Percentiles rank a stretch among this genome's conserved stretches.
Evolutionary conservation across 208 protist genomes (phyloP).

Genomic region (Leishmania tarentolae): DNA sequence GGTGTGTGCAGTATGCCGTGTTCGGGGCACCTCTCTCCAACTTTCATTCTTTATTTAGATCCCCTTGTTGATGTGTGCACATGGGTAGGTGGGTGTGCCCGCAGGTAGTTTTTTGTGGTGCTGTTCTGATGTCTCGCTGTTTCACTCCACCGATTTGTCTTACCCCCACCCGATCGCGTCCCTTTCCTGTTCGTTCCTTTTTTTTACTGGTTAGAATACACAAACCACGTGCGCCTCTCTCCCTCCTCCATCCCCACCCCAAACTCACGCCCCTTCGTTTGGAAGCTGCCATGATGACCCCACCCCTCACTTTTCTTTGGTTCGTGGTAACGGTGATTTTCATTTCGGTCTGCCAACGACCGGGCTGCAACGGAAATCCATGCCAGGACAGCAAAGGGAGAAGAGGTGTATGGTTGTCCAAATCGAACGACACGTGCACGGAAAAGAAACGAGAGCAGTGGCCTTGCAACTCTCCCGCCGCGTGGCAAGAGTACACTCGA

Average conservation of each 20-base stretch:
- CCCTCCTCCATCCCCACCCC: not conserved
- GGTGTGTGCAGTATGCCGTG: not conserved
- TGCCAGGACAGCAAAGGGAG: not conserved
- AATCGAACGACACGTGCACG: not conserved
- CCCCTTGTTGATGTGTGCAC: not conserved
- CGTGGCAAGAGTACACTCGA: not conserved
- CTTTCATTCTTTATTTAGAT: not conserved
- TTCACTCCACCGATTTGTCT: not conserved
- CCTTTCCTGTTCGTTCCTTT: not conserved
- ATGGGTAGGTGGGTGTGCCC: not conserved
- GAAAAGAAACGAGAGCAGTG: not conserved
- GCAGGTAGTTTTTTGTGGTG: constrained; percentile 12
- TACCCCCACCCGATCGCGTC: not conserved
- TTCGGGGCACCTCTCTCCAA: not conserved
- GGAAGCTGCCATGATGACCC: not conserved
- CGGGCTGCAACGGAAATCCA: not conserved
- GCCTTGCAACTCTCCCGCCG: not conserved
- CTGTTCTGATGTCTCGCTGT: not conserved
- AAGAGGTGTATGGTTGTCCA: not conserved
- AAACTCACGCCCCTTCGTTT: not conserved
- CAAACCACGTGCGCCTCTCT: not conserved
- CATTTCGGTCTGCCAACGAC: not conserved
- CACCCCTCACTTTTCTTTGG: not conserved
- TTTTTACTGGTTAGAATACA: not conserved
- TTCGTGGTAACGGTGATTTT: not conserved